phyloP scores from a whole-genome alignment of 352 stramenopile species.

The Pythium dissotocum region DNA sequence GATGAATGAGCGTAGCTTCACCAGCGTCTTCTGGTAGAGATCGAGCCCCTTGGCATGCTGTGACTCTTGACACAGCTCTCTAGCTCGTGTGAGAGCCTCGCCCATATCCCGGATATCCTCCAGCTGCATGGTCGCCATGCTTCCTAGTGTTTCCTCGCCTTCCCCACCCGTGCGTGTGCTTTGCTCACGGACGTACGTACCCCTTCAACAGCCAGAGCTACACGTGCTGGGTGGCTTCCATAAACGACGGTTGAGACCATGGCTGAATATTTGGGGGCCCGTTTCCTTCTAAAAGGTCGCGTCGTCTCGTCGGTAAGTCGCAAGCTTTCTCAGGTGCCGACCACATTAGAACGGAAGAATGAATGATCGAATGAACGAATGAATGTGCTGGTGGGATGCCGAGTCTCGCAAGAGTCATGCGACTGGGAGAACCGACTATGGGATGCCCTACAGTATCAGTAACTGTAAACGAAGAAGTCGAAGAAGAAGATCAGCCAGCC shows the following conservation, averaged over 20 bases:
- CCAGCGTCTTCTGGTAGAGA: slow-evolving; percentile 62
- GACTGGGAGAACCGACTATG: no score
- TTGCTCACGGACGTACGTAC: background rate
- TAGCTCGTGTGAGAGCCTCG: slow-evolving; percentile 54
- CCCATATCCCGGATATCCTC: slow-evolving; percentile 71
- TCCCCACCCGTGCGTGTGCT: background rate
- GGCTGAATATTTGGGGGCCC: background rate
- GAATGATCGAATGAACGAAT: background rate
- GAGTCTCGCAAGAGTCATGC: no score
- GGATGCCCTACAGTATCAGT: no score
- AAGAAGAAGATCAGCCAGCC: background rate
- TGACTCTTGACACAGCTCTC: slow-evolving; percentile 60
- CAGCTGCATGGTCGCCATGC: slow-evolving; percentile 51
- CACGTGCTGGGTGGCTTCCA: background rate
- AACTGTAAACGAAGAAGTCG: background rate
- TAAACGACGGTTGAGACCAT: background rate
- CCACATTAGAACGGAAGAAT: background rate
- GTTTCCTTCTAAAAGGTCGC: background rate
- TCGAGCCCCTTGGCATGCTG: slow-evolving; percentile 66
- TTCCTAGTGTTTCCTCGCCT: background rate
- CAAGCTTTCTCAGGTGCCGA: background rate
- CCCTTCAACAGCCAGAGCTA: no score
- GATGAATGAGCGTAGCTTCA: slow-evolving; percentile 61
- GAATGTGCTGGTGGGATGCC: background rate
- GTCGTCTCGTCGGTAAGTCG: background rate